Evolutionary conservation across 2,329 filamentous ascomycete genomes (phyloP).

Genomic region (Pseudogymnoascus sp.): DNA sequence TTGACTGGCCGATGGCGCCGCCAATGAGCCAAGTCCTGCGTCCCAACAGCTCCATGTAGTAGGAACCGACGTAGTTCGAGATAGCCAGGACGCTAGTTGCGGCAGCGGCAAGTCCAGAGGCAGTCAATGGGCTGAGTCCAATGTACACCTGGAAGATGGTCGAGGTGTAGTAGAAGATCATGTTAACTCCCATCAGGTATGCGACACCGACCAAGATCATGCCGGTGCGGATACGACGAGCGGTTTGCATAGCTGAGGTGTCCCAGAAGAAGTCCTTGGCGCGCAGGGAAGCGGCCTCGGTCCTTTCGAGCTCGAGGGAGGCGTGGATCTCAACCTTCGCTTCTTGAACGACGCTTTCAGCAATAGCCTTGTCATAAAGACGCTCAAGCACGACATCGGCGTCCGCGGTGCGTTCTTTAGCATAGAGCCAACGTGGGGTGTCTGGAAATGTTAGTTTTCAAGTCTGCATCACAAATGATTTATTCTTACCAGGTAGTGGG

Average conservation of each 20-base stretch:
- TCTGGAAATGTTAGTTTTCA: slow-evolving; percentile 16
- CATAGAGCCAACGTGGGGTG: slow-evolving; percentile 28
- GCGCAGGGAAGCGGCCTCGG: background rate
- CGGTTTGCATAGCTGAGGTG: background rate
- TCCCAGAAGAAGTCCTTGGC: slow-evolving; percentile 7
- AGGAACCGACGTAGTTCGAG: slow-evolving; percentile 20
- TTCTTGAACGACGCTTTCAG: background rate
- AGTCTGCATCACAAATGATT: slow-evolving; percentile 15
- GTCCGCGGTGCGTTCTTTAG: slow-evolving; percentile 14
- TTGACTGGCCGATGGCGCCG: slow-evolving; percentile 22
- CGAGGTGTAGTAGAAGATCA: slow-evolving; percentile 16
- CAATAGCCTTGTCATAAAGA: background rate
- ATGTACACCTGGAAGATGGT: slow-evolving; percentile 15
- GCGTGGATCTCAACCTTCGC: background rate
- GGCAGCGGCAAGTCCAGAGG: slow-evolving; percentile 12
- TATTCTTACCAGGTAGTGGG: background rate
- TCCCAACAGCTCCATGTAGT: slow-evolving; percentile 24
- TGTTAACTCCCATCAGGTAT: slow-evolving; percentile 15
- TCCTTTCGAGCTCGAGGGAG: slow-evolving; percentile 2
- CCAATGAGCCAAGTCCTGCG: slow-evolving; percentile 26
- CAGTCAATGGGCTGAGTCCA: slow-evolving; percentile 11
- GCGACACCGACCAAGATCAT: slow-evolving; percentile 7
- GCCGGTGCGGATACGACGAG: background rate
- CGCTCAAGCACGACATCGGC: background rate
- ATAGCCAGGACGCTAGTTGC: background rate